phyloP scores from a whole-genome alignment of 306 rosid species.

The Vicia faba region DNA sequence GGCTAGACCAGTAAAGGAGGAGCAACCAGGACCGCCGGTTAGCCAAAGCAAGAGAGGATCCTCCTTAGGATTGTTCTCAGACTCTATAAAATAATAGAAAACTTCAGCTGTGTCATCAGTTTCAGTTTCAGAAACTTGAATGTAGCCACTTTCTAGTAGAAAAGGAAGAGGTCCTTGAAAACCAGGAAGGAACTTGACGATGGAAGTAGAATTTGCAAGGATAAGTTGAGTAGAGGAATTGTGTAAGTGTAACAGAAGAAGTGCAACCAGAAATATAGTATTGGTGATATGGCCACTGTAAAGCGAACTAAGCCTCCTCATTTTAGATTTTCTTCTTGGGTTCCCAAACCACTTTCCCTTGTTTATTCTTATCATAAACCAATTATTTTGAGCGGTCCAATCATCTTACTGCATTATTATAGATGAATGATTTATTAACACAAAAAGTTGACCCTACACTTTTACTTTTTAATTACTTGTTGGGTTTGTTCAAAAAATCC shows the following conservation, averaged over 20 bases:
- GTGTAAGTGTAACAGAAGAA: neutral
- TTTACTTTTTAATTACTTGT: too few species aligned
- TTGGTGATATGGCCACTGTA: neutral
- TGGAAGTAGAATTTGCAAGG: neutral
- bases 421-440: too few species aligned
- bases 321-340: too few species aligned
- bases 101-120: neutral
- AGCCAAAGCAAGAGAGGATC: constrained; percentile 31
- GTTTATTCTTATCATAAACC: too few species aligned
- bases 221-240: neutral
- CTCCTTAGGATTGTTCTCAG: constrained; percentile 3
- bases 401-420: too few species aligned
- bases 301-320: neutral
- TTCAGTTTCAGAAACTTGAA: neutral
- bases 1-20: neutral
- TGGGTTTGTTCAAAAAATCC: too few species aligned
- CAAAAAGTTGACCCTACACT: too few species aligned
- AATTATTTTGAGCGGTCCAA: too few species aligned
- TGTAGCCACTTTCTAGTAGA: constrained; percentile 11
- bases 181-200: constrained; percentile 19
- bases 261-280: neutral
- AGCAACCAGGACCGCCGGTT: constrained; percentile 25
- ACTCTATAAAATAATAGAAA: constrained; percentile 10
- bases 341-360: too few species aligned
- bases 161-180: constrained; percentile 21